These are phyloP conservation scores for Cornus controversa DNA, from an alignment of 148 eudicot genomes.

Conservation along the genomic window DNA sequence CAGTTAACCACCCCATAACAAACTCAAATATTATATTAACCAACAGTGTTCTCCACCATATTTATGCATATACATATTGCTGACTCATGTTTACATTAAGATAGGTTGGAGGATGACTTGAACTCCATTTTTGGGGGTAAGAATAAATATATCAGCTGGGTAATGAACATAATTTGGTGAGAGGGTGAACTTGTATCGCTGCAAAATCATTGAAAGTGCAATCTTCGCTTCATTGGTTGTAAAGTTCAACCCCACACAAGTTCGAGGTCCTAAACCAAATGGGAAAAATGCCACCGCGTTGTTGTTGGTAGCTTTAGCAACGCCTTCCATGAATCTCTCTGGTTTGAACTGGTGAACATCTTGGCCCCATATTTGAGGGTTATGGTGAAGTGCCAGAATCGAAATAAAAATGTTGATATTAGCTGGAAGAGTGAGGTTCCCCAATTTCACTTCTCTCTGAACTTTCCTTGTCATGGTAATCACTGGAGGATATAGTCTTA, in stretches of 20 bases:
- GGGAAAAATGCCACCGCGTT: conserved; percentile 32
- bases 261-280: conserved; percentile 39
- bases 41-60: background rate
- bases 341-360: conserved; percentile 43
- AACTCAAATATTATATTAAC: background rate
- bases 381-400: conserved; percentile 17
- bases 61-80: too few species aligned
- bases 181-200: conserved; percentile 29
- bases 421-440: conserved; percentile 30
- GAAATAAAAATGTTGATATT: conserved; percentile 9
- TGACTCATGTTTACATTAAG: background rate
- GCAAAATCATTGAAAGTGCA: conserved; percentile 33
- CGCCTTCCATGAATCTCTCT: conserved; percentile 36
- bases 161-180: conserved; percentile 36
- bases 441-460: conserved; percentile 22
- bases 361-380: conserved; percentile 22
- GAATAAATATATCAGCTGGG: conserved; percentile 30
- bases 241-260: conserved; percentile 36
- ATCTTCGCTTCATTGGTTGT: conserved; percentile 28
- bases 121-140: conserved; percentile 35
- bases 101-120: conserved; percentile 28
- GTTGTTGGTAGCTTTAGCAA: conserved; percentile 36
- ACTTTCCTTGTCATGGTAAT: conserved; percentile 26
- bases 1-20: background rate
- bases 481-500: conserved; percentile 38